Conservation (phyloP, 1,284 basidiomycete genomes). For the Ganoderma multipileum region DNA sequence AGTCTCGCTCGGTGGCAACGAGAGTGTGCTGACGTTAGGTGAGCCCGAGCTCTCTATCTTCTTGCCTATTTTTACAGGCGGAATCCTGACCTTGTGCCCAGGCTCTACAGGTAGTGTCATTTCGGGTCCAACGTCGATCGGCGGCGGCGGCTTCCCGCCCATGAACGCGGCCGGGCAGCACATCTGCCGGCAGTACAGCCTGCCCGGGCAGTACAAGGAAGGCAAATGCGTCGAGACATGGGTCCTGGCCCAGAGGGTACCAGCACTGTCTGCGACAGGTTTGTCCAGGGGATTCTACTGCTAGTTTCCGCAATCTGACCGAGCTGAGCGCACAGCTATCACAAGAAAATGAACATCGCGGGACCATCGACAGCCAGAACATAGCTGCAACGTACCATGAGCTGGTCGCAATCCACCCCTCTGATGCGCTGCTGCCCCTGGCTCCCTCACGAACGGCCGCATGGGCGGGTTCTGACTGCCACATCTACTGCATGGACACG, state of each 20-base stretch:
- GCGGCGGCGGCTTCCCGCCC: slow-evolving; percentile 53
- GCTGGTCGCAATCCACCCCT: slow-evolving; percentile 38
- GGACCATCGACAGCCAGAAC: slow-evolving; percentile 61
- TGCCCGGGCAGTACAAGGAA: slow-evolving; percentile 77
- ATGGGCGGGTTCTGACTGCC: not conserved
- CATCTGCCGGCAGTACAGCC: slow-evolving; percentile 76
- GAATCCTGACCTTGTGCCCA: too few species aligned
- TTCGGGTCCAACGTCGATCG: slow-evolving; percentile 36
- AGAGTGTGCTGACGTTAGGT: slow-evolving; percentile 38
- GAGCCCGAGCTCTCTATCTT: slow-evolving; percentile 9
- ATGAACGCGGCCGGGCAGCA: slow-evolving; percentile 71
- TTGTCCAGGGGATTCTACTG: slow-evolving; percentile 34
- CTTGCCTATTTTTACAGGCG: too few species aligned
- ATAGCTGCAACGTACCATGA: slow-evolving; percentile 28
- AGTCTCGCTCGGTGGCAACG: slow-evolving; percentile 31
- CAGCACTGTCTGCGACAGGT: slow-evolving; percentile 84
- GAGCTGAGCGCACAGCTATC: slow-evolving; percentile 58
- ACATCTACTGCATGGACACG: slow-evolving; percentile 41
- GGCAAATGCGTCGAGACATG: slow-evolving; percentile 88
- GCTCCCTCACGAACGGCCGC: slow-evolving; percentile 34
- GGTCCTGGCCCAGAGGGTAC: slow-evolving; percentile 84
- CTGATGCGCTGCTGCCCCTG: slow-evolving; percentile 33
- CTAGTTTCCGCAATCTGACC: not conserved
- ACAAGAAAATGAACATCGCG: slow-evolving; percentile 87
- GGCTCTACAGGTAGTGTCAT: too few species aligned